Conservation (phyloP, 768 basidiomycete genomes). For the Phylloporus arenicola region DNA sequence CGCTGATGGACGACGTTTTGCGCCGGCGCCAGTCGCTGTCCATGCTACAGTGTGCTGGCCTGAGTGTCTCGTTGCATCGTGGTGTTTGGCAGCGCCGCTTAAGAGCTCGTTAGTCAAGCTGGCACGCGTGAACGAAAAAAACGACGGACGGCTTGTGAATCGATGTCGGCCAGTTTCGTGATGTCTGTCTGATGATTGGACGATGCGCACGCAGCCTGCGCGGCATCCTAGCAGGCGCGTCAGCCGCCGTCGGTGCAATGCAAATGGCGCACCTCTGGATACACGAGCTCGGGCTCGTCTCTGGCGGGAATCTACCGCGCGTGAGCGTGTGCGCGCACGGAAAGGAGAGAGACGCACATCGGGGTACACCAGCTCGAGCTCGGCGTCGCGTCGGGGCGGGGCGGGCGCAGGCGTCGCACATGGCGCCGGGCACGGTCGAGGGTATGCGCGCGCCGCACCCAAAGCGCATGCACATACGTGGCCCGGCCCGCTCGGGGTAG, state of each 20-base stretch:
- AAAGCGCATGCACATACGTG: slow-evolving; percentile 12
- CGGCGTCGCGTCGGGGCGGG: neutral
- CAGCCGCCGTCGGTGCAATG: neutral
- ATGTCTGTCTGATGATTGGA: too few species aligned
- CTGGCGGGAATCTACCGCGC: too few species aligned
- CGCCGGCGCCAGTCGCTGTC: slow-evolving; percentile 20
- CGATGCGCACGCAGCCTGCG: neutral
- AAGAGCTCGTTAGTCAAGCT: neutral
- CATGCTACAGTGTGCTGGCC: neutral
- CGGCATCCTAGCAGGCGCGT: slow-evolving; percentile 8
- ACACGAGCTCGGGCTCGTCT: slow-evolving; percentile 12
- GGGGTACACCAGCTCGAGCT: slow-evolving; percentile 21
- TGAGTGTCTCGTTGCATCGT: slow-evolving; percentile 15
- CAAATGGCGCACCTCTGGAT: slow-evolving; percentile 10
- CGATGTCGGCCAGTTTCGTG: too few species aligned
- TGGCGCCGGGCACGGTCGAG: neutral
- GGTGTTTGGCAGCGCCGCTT: slow-evolving; percentile 16
- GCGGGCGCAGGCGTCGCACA: slow-evolving; percentile 12
- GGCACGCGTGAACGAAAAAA: neutral
- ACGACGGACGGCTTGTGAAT: too few species aligned
- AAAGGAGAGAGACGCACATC: slow-evolving; percentile 11
- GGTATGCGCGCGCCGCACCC: slow-evolving; percentile 16
- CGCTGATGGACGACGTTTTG: neutral
- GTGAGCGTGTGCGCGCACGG: neutral
- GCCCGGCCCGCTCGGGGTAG: too few species aligned